A percentile compares a stretch with the other conserved stretches of the same genome.
phyloP scores from a whole-genome alignment of 805 yeast genomes.

The Cephaloascus albidus region DNA sequence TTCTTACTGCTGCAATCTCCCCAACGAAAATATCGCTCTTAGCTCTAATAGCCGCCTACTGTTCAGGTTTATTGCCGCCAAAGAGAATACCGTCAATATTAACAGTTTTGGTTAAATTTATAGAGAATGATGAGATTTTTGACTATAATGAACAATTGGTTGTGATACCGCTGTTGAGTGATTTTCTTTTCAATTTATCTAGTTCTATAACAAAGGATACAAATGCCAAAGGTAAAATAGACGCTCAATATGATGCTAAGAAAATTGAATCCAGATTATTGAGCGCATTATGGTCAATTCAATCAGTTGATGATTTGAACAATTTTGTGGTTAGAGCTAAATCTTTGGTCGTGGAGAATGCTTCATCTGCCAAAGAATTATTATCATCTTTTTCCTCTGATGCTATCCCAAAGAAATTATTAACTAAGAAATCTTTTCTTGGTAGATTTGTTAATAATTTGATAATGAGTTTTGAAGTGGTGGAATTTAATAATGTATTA shows the following conservation, averaged over 20 bases:
- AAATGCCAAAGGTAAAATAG: neutral
- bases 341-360: slow-evolving; percentile 21
- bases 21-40: slow-evolving; percentile 47
- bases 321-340: slow-evolving; percentile 20
- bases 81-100: slow-evolving; percentile 26
- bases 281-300: slow-evolving; percentile 34
- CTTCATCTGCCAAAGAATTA: slow-evolving; percentile 19
- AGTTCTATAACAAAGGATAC: slow-evolving; percentile 1
- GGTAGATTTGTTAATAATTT: slow-evolving; percentile 37
- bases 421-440: slow-evolving; percentile 29
- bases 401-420: slow-evolving; percentile 5
- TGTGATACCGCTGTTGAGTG: slow-evolving; percentile 13
- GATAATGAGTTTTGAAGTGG: slow-evolving; percentile 26
- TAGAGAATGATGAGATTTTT: slow-evolving; percentile 24
- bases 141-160: slow-evolving; percentile 7
- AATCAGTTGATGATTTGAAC: slow-evolving; percentile 39
- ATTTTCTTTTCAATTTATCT: slow-evolving; percentile 6
- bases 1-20: slow-evolving; percentile 31
- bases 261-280: slow-evolving; percentile 20
- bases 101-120: slow-evolving; percentile 30
- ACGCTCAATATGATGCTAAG: slow-evolving; percentile 11
- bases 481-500: slow-evolving; percentile 37
- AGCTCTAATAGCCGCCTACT: slow-evolving; percentile 36
- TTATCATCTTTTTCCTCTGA: slow-evolving; percentile 14
- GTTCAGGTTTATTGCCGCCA: slow-evolving; percentile 28